A percentile compares a stretch with the other conserved stretches of the same genome.
phyloP scores from a whole-genome alignment of 2,329 filamentous ascomycete genomes.

The Tolypocladium tropicale region DNA sequence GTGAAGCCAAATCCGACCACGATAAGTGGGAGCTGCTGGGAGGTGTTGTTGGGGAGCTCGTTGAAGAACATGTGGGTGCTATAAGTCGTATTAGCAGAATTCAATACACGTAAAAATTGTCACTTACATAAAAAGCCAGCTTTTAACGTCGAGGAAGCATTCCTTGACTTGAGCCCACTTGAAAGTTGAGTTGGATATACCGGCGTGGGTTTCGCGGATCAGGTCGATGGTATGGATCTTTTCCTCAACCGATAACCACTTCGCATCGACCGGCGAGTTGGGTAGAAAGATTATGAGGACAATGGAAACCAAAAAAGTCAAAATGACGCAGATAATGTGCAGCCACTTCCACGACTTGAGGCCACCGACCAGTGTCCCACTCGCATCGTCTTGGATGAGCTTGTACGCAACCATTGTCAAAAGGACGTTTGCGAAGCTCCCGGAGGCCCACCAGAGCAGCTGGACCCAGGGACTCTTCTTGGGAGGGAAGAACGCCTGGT shows the following conservation, averaged over 20 bases:
- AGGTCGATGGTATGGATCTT: slow-evolving; percentile 11
- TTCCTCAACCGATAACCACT: slow-evolving; percentile 9
- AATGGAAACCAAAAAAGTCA: slow-evolving; percentile 30
- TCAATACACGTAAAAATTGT: not conserved
- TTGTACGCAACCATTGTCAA: slow-evolving; percentile 17
- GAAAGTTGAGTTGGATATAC: slow-evolving; percentile 12
- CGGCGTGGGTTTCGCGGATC: slow-evolving; percentile 11
- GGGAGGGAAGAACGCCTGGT: slow-evolving; percentile 17
- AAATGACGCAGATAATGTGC: slow-evolving; percentile 42
- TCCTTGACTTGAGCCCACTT: slow-evolving; percentile 13
- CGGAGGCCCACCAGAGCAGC: slow-evolving; percentile 17
- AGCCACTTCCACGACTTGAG: slow-evolving; percentile 32
- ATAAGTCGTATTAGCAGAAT: not conserved
- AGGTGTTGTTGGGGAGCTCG: slow-evolving; percentile 15
- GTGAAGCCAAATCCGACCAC: slow-evolving; percentile 14
- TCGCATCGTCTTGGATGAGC: slow-evolving; percentile 12
- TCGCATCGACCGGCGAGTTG: slow-evolving; percentile 10
- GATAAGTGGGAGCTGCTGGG: slow-evolving; percentile 13
- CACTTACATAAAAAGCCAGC: slow-evolving; percentile 10
- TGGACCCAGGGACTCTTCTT: slow-evolving; percentile 17
- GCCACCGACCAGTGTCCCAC: slow-evolving; percentile 6
- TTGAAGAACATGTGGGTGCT: slow-evolving; percentile 16
- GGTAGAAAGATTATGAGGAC: slow-evolving; percentile 10
- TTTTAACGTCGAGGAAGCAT: slow-evolving; percentile 10
- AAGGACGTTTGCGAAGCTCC: slow-evolving; percentile 15